Conservation (phyloP, 2,329 filamentous ascomycete genomes). For the Colletotrichum neosansevieriae region DNA sequence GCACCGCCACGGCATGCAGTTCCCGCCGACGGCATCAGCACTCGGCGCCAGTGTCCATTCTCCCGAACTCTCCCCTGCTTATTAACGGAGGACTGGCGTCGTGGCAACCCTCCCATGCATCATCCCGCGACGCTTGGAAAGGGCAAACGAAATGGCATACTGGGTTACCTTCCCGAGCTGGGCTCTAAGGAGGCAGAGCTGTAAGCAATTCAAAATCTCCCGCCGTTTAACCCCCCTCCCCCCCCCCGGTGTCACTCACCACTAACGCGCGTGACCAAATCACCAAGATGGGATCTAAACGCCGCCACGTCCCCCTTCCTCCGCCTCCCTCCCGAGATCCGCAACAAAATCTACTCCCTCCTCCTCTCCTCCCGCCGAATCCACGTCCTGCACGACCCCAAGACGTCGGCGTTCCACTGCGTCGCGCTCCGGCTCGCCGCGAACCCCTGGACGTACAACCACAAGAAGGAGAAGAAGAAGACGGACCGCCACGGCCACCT, state of each 20-base stretch:
- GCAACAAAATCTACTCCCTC: constrained; percentile 43
- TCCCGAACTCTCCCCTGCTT: too few species aligned
- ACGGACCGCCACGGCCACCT: too few species aligned
- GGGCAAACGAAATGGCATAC: constrained; percentile 31
- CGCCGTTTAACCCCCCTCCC: too few species aligned
- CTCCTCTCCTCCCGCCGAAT: constrained; percentile 42
- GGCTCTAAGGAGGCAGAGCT: constrained; percentile 34
- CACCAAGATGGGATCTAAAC: constrained; percentile 36
- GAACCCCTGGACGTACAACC: constrained; percentile 46
- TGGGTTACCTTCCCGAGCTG: constrained; percentile 35
- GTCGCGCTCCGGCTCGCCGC: constrained; percentile 44
- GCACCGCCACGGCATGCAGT: too few species aligned
- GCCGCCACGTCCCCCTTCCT: constrained; percentile 35
- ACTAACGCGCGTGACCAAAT: too few species aligned
- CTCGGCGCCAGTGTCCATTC: too few species aligned
- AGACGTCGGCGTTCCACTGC: constrained; percentile 48
- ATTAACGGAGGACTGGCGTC: background rate
- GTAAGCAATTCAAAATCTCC: background rate
- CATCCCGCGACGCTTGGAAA: constrained; percentile 31
- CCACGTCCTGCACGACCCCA: constrained; percentile 42
- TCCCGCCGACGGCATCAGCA: too few species aligned
- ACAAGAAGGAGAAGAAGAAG: too few species aligned
- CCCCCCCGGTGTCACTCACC: background rate
- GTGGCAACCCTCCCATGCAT: constrained; percentile 32
- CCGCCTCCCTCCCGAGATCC: constrained; percentile 45